phyloP scores from a whole-genome alignment of 768 basidiomycete species.

The Floccularia luteovirens region DNA sequence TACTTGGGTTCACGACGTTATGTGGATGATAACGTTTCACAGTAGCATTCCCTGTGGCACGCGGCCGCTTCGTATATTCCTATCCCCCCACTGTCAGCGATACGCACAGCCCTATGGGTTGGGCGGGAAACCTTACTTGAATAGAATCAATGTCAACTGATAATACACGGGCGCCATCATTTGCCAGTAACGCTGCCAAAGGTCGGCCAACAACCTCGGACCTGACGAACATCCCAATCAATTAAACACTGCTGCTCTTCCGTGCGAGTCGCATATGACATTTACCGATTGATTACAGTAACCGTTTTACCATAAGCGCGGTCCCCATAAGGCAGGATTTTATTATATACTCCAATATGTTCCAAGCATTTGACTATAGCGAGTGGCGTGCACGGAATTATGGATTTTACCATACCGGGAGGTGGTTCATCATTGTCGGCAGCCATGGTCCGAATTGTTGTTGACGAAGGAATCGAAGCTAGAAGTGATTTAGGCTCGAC shows the following conservation, averaged over 20 bases:
- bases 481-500: constrained; percentile 71
- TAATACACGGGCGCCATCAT: constrained; percentile 94
- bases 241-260: neutral
- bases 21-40: constrained; percentile 69
- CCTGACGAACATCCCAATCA: constrained; percentile 27
- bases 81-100: constrained; percentile 8
- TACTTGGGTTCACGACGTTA: constrained; percentile 71
- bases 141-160: constrained; percentile 95
- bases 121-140: constrained; percentile 36
- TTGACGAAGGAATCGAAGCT: constrained; percentile 33
- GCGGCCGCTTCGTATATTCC: constrained; percentile 94
- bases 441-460: constrained; percentile 13
- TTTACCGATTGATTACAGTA: constrained; percentile 88
- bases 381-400: constrained; percentile 95
- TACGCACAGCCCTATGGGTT: neutral
- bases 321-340: constrained; percentile 86
- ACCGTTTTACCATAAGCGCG: constrained; percentile 90
- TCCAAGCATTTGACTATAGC: constrained; percentile 96
- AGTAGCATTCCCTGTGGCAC: constrained; percentile 21
- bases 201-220: constrained; percentile 97
- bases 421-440: constrained; percentile 59
- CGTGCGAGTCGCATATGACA: neutral
- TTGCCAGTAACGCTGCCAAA: constrained; percentile 89
- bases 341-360: constrained; percentile 88
- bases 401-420: constrained; percentile 86